phyloP scores from a whole-genome alignment of 768 basidiomycete species.

The Lactifluus pinguis region DNA sequence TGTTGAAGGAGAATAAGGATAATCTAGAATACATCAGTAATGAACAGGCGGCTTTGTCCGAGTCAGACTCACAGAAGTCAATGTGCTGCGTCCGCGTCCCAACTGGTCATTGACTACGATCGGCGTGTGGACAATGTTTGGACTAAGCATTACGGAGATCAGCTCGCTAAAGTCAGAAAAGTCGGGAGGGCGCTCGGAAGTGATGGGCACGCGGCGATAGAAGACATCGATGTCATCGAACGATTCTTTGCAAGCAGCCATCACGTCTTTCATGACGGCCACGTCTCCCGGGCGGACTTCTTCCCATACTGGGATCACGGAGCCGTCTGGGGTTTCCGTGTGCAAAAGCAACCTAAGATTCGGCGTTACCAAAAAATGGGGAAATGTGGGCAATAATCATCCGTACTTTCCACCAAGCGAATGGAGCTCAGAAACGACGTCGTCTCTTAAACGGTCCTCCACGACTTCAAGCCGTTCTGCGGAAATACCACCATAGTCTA shows the following conservation, averaged over 20 bases:
- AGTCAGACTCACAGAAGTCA: conserved; percentile 59
- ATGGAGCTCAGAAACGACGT: conserved; percentile 76
- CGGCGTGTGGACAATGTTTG: conserved; percentile 57
- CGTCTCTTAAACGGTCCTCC: conserved; percentile 82
- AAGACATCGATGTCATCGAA: conserved; percentile 51
- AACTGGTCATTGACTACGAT: conserved; percentile 96
- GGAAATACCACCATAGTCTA: conserved; percentile 94
- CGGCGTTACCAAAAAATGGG: background rate
- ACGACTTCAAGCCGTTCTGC: conserved; percentile 80
- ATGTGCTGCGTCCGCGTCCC: conserved; percentile 83
- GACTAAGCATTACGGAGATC: conserved; percentile 67
- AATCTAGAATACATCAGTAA: conserved; percentile 36
- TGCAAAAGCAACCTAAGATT: conserved; percentile 68
- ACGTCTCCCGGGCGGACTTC: conserved; percentile 66
- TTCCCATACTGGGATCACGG: conserved; percentile 93
- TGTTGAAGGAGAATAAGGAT: conserved; percentile 75
- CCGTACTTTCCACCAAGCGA: conserved; percentile 74
- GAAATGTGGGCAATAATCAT: background rate
- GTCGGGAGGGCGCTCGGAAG: conserved; percentile 77
- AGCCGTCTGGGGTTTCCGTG: conserved; percentile 78
- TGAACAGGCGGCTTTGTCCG: background rate
- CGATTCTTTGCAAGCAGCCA: conserved; percentile 46
- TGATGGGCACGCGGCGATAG: conserved; percentile 86
- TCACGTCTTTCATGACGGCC: conserved; percentile 79
- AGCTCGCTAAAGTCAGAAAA: conserved; percentile 66